Base-by-base conservation (phyloP, 148 eudicot genomes). In the Nepenthes gracilis region DNA sequence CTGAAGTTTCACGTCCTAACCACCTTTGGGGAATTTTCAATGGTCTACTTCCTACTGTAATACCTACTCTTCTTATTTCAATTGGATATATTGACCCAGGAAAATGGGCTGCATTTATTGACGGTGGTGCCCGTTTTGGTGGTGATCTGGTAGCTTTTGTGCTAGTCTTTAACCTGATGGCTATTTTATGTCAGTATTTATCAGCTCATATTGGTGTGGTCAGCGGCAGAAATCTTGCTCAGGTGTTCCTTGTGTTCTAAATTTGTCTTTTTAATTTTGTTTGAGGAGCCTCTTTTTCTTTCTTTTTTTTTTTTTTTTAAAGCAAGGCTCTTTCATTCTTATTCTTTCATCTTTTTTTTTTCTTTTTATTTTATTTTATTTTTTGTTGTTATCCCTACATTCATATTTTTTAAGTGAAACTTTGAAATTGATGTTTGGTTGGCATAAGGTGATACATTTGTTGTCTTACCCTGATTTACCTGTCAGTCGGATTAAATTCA, bases 101-200 rank as follows among this genome's bases (percentile, higher is more conserved):
- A 64, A 93, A 93, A 50, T 93, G 96, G 96, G 88, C 80, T 59
- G 78, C 89, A 63, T 71, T 78, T 60, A 74, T 86, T 9, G 98
- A 93, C 53, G 85, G 85, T 36, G 98, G 98, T 62, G 90, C 96
- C 45, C 95, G 82, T 43, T 83, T 82, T 71, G 98, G 96, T 35
- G 73, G 61, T 65, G 89, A 86, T 82, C 73, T 88, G 35, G 71
- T 73, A 9, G 57, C 75, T 2, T 75, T 74, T 36, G 61, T 83
- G 65, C 77, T 93, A 53, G 60, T 68, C 5, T 82, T 93, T 56
- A 88, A 83, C 70, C 65, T 78, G 48, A 81, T 83, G 66, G 94
- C 84, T 36, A 72, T 88, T 49, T 64, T 93, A 34, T 93, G 88
- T 66, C 91, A 93, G 60, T 93, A 82, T 70, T 75, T 93, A 54